These are phyloP conservation scores for Leptosphaerulina australis DNA, from an alignment of 2,329 filamentous ascomycete species.

Conservation along the genomic window DNA sequence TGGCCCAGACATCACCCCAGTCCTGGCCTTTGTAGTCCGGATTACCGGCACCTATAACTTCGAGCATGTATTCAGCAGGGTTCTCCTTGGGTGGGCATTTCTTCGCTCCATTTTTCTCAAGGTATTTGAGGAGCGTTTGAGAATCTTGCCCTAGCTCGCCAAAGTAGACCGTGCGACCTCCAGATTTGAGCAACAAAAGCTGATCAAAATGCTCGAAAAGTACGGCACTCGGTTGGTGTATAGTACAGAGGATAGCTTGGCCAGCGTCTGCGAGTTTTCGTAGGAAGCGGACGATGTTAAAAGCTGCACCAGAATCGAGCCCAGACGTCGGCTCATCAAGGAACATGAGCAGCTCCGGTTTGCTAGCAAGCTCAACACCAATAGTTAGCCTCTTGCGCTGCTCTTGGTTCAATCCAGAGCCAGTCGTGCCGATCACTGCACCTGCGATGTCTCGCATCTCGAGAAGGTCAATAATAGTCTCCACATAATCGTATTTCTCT, in stretches of 20 bases:
- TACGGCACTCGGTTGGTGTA: conserved; percentile 72
- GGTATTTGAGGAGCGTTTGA: conserved; percentile 55
- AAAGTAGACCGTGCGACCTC: conserved; percentile 70
- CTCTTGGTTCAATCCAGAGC: conserved; percentile 60
- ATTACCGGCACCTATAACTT: conserved; percentile 53
- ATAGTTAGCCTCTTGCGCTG: conserved; percentile 71
- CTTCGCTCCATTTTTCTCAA: conserved; percentile 59
- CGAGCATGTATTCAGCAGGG: conserved; percentile 61
- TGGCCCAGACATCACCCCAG: conserved; percentile 55
- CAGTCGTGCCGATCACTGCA: conserved; percentile 65
- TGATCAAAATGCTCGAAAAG: conserved; percentile 71
- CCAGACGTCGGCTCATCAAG: conserved; percentile 79
- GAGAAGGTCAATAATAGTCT: conserved; percentile 66
- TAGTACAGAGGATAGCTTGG: conserved; percentile 71
- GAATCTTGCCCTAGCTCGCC: conserved; percentile 60
- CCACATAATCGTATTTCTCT: conserved; percentile 70
- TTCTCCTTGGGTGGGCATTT: conserved; percentile 60
- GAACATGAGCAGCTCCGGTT: conserved; percentile 76
- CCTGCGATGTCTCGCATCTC: conserved; percentile 70
- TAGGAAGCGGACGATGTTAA: conserved; percentile 68
- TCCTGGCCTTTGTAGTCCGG: conserved; percentile 53
- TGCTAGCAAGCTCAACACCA: conserved; percentile 64
- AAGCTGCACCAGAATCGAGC: conserved; percentile 71
- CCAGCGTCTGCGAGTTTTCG: conserved; percentile 69
- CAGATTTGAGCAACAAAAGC: conserved; percentile 67